These are phyloP conservation scores for Lactarius pseudohatsudake DNA, from an alignment of 768 basidiomycete species.

Conservation along the genomic window DNA sequence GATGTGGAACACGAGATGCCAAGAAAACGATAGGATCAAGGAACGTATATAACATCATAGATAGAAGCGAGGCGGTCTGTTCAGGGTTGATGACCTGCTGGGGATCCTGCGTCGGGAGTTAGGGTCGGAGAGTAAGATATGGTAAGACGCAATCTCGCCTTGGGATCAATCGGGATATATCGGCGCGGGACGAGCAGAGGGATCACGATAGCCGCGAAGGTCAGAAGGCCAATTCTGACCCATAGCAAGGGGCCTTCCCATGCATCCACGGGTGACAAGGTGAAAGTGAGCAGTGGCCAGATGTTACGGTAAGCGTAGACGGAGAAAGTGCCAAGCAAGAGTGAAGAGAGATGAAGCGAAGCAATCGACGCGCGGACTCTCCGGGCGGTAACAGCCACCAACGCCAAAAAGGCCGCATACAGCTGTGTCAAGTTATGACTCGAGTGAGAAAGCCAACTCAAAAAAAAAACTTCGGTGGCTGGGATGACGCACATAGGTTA, in stretches of 20 bases:
- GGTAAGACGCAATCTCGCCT: conserved; percentile 35
- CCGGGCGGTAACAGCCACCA: conserved; percentile 26
- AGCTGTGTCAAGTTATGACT: conserved; percentile 19
- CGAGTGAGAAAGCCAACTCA: background rate
- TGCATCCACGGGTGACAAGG: conserved; percentile 48
- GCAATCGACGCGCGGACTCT: conserved; percentile 21
- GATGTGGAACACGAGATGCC: conserved; percentile 45
- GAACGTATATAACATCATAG: conserved; percentile 48
- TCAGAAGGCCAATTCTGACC: conserved; percentile 50
- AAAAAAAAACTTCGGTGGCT: background rate
- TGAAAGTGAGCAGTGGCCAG: conserved; percentile 58
- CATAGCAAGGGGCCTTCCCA: conserved; percentile 52
- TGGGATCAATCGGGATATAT: conserved; percentile 58
- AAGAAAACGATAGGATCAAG: conserved; percentile 51
- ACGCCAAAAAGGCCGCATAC: conserved; percentile 30
- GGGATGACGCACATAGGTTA: conserved; percentile 36
- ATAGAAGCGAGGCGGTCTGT: conserved; percentile 36
- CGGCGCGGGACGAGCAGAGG: conserved; percentile 56
- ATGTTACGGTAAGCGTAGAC: conserved; percentile 60
- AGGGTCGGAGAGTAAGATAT: background rate
- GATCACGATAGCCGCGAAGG: conserved; percentile 46
- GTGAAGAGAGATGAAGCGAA: conserved; percentile 47
- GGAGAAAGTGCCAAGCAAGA: conserved; percentile 48
- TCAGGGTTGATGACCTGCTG: conserved; percentile 33
- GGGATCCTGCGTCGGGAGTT: conserved; percentile 31